phyloP scores from a whole-genome alignment of 139 green algal species.

The Mychonastes homosphaera region DNA sequence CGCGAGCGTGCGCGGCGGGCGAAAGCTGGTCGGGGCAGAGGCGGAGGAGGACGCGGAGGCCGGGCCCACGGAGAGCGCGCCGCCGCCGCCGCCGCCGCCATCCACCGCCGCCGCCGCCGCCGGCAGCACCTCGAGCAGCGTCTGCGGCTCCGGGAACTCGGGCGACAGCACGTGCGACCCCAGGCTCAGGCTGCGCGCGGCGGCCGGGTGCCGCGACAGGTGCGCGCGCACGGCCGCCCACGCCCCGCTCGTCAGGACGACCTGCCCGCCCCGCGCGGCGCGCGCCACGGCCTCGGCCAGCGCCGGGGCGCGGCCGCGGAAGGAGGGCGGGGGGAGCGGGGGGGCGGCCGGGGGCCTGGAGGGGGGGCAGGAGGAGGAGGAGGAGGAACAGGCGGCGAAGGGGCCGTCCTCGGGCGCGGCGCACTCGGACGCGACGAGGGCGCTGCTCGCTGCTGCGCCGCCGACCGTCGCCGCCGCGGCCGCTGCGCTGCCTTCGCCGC shows the following conservation, averaged over 20 bases:
- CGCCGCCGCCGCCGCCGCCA: conserved; percentile 4
- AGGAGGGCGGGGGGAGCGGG: conserved; percentile 16
- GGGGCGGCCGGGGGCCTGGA: neutral
- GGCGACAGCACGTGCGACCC: conserved; percentile 47
- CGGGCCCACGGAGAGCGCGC: neutral
- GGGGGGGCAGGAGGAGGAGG: neutral
- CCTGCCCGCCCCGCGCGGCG: conserved; percentile 45
- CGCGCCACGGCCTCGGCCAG: conserved; percentile 34
- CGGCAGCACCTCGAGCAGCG: conserved; percentile 48
- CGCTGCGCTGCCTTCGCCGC: too few relatives aligned
- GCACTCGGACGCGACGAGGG: too few relatives aligned
- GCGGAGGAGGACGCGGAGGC: too few relatives aligned
- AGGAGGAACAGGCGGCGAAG: too few relatives aligned
- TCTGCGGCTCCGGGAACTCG: conserved; percentile 23
- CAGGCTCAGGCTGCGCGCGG: conserved; percentile 47
- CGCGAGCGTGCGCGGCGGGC: neutral
- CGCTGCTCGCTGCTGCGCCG: too few relatives aligned
- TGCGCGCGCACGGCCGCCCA: conserved; percentile 53
- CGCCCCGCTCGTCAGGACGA: conserved; percentile 58
- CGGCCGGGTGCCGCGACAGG: conserved; percentile 17
- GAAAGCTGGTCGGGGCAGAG: conserved; percentile 5
- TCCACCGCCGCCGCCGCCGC: neutral
- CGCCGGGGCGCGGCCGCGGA: conserved; percentile 37
- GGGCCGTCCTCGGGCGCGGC: too few relatives aligned
- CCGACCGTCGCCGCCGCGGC: too few relatives aligned